Base-by-base conservation (phyloP, 495 filamentous ascomycete genomes). In the Podospora didyma region DNA sequence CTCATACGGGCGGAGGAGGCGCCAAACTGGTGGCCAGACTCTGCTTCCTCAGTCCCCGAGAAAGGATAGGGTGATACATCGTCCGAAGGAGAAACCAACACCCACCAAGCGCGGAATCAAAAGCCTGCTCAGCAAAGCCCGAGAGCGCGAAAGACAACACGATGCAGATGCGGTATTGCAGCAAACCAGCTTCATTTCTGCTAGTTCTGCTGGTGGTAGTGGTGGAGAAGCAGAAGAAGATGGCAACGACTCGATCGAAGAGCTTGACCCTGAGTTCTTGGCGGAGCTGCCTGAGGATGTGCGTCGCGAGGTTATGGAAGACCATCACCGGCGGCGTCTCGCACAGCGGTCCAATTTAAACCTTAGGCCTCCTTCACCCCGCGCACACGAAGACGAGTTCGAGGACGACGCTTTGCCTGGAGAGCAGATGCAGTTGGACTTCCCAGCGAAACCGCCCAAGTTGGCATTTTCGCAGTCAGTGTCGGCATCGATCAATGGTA, bases 251-350 rank as follows among this genome's bases (percentile, higher is more conserved):
- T 63, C 63, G 1, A 62, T 69, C 23, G 59, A 55, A 2, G 80
- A 81, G 7, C 67, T 89, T 7, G 89, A 90, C 47, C 73, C 78
- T 0, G 84, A 83, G 6, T 92, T 94, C 70, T 83, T 96, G 31
- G 83, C 86, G 12, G 90, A 90, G 20, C 74, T 96, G 0, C 92
- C 92, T 0, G 85, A 88, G 53, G 89, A 96, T 50, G 80, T 96
- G 48, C 84, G 89, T 34, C 70, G 69, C 20, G 92, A 96, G 73
- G 78, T 96, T 14, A 67, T 96, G 9, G 84, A 79, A 6, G 86
- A 96, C 62, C 84, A 89, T 55, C 77, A 78, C 11, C 83, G 83
- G 16, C 71, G 77, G 0, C 82, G 78, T 10, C 73, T 85, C 11
- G 69, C 67, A 4, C 68, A 68, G n/a, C 62, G 59, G 28, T 56